A percentile compares a stretch with the other conserved stretches of the same genome.
Evolutionary conservation across 2,329 filamentous ascomycete species (phyloP).

Genomic region (Diaporthe eres): DNA sequence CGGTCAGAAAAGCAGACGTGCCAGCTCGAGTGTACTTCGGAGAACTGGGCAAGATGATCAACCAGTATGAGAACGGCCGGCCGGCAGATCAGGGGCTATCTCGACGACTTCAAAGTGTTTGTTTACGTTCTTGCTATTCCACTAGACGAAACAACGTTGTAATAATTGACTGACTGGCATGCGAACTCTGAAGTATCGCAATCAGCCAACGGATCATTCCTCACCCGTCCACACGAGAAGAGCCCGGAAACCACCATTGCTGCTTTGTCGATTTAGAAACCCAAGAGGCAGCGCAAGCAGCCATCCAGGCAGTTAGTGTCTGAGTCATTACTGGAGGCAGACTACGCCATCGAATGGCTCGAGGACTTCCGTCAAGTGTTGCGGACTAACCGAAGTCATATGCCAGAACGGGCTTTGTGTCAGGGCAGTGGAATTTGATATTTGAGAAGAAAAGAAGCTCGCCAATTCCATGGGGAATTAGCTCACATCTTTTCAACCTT

Average conservation of each 20-base stretch:
- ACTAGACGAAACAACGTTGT: not conserved
- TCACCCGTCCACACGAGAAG: constrained; percentile 65
- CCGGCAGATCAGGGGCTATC: constrained; percentile 60
- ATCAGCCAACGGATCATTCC: constrained; percentile 70
- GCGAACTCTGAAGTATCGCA: constrained; percentile 45
- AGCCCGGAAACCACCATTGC: constrained; percentile 70
- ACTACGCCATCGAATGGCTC: constrained; percentile 42
- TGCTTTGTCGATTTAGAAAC: constrained; percentile 76
- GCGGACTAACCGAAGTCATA: not conserved
- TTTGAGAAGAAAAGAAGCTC: no score
- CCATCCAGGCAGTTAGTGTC: constrained; percentile 60
- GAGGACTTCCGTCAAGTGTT: not conserved
- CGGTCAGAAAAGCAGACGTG: constrained; percentile 49
- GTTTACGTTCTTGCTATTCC: constrained; percentile 40
- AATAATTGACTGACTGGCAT: constrained; percentile 11
- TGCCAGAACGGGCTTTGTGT: no score
- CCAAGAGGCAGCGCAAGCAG: constrained; percentile 66
- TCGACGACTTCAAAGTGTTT: constrained; percentile 61
- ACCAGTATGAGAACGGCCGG: constrained; percentile 63
- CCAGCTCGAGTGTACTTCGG: constrained; percentile 65
- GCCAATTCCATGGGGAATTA: no score
- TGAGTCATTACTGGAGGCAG: constrained; percentile 41
- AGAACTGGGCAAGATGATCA: constrained; percentile 63
- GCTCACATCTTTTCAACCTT: no score
- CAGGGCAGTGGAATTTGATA: no score